These are phyloP conservation scores for Pharus latifolius DNA, from an alignment of 176 grass and related monocot species.

Conservation along the genomic window DNA sequence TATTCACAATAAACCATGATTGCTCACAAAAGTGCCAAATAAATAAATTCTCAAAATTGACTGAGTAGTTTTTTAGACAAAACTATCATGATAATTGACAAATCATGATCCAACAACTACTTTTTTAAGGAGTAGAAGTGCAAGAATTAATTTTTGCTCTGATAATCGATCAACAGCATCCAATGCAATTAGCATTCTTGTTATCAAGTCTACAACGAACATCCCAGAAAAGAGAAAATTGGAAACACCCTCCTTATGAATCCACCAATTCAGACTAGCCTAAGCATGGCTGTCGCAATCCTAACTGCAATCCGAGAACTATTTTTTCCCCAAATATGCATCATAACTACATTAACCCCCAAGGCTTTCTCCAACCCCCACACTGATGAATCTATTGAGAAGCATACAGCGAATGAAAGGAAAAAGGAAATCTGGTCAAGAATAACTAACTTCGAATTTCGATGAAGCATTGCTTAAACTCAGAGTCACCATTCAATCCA, in stretches of 20 bases:
- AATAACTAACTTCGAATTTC: no score
- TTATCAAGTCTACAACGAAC: not conserved
- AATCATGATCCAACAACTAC: not conserved
- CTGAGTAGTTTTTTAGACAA: not conserved
- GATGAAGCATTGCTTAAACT: no score
- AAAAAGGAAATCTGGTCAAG: no score
- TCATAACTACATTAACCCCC: not conserved
- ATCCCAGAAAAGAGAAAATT: not conserved
- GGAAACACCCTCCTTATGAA: not conserved
- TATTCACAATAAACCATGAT: not conserved
- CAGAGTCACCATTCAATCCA: no score
- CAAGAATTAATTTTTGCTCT: not conserved
- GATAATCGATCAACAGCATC: not conserved
- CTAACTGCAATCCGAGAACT: not conserved
- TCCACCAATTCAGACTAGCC: not conserved
- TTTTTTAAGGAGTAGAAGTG: not conserved
- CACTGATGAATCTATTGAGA: not conserved
- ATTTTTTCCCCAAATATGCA: not conserved
- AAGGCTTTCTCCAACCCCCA: not conserved
- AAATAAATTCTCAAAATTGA: not conserved
- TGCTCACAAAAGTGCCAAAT: not conserved
- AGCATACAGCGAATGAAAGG: no score
- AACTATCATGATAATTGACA: not conserved
- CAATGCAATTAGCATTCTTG: not conserved
- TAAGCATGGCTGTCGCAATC: not conserved